These are phyloP conservation scores for Malbranchea cinnamomea DNA, from an alignment of 2,329 filamentous ascomycete genomes.

Conservation along the genomic window DNA sequence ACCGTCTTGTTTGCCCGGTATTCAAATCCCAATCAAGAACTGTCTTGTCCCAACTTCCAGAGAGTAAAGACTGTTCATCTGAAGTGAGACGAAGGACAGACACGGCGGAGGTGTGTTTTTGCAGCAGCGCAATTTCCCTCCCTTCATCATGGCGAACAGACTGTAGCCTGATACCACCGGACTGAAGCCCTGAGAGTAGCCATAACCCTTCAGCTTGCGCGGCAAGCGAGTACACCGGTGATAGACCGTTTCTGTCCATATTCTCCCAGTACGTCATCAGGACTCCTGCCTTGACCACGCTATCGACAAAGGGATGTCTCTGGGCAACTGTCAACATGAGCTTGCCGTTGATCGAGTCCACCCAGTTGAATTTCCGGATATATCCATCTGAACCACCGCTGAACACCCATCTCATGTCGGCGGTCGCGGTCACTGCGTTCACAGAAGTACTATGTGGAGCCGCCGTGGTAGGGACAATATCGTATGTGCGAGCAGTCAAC, in stretches of 20 bases:
- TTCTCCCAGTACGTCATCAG: conserved; percentile 98
- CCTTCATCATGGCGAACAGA: conserved; percentile 90
- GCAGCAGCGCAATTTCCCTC: conserved; percentile 67
- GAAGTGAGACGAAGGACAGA: conserved; percentile 69
- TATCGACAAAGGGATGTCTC: conserved; percentile 91
- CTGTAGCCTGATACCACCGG: conserved; percentile 82
- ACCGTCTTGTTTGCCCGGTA: conserved; percentile 59
- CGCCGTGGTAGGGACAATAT: conserved; percentile 93
- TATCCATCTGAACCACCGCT: conserved; percentile 90
- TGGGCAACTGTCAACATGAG: conserved; percentile 87
- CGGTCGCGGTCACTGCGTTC: conserved; percentile 81
- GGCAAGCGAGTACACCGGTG: conserved; percentile 86
- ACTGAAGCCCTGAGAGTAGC: conserved; percentile 81
- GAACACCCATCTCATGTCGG: conserved; percentile 89
- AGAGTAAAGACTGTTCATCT: conserved; percentile 76
- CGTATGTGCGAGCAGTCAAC: conserved; percentile 68
- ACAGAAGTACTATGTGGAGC: conserved; percentile 92
- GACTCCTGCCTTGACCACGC: conserved; percentile 86
- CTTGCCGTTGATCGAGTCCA: conserved; percentile 89
- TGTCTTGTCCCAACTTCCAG: conserved; percentile 92
- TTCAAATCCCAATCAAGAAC: conserved; percentile 93
- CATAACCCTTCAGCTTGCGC: conserved; percentile 81
- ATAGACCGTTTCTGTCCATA: conserved; percentile 61
- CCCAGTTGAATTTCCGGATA: conserved; percentile 91
- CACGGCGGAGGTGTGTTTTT: conserved; percentile 79